phyloP scores from a whole-genome alignment of 352 stramenopile species.

The Nothophytophthora sp. region DNA sequence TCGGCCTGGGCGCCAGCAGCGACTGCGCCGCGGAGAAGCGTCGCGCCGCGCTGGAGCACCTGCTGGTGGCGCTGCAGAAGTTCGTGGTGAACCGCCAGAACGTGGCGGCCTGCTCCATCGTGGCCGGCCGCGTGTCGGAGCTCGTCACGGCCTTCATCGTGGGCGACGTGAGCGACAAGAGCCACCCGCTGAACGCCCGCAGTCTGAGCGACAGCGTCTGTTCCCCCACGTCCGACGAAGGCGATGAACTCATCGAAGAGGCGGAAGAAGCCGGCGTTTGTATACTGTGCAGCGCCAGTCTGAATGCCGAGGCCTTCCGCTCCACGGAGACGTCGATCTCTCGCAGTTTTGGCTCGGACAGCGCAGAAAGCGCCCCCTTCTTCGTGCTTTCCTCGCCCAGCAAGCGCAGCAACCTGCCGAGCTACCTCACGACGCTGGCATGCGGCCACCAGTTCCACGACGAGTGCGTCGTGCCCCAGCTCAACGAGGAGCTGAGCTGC shows the following conservation, averaged over 20 bases:
- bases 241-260: constrained; percentile 12
- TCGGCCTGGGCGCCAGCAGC: constrained; percentile 18
- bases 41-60: constrained; percentile 13
- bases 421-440: constrained; percentile 32
- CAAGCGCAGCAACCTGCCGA: constrained; percentile 3
- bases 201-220: constrained; percentile 2
- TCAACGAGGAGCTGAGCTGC: constrained; percentile 51
- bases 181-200: constrained; percentile 11
- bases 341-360: too few species aligned
- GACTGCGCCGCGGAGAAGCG: constrained; percentile 9
- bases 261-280: constrained; percentile 13
- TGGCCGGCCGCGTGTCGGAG: constrained; percentile 8
- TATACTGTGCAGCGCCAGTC: constrained; percentile 14
- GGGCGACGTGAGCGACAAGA: constrained; percentile 7
- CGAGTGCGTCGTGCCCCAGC: constrained; percentile 51
- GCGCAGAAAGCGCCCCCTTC: too few species aligned
- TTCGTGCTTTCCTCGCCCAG: too few species aligned
- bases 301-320: constrained; percentile 12
- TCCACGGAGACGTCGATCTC: not conserved
- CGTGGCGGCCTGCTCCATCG: constrained; percentile 23
- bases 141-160: constrained; percentile 22
- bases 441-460: constrained; percentile 56
- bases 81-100: constrained; percentile 27
- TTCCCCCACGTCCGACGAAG: constrained; percentile 18
- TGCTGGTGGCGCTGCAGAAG: constrained; percentile 22